Conservation (phyloP, 768 basidiomycete species). For the Fomitopsis pulvina region DNA sequence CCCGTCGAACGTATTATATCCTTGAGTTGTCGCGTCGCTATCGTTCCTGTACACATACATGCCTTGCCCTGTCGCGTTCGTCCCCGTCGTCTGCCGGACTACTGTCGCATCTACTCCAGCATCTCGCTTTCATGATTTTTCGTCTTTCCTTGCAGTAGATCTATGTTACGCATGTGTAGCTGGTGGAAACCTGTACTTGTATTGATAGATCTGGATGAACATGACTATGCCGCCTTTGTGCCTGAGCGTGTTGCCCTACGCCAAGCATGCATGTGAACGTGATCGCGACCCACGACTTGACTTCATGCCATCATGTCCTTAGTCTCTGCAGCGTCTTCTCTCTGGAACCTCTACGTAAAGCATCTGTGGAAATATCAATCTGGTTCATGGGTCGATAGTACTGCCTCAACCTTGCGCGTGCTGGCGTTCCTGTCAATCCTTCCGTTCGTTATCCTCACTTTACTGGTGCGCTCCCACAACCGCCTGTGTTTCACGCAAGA, state of each 20-base stretch:
- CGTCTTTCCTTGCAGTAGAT: constrained; percentile 12
- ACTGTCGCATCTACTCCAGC: constrained; percentile 9
- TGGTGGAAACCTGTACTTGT: constrained; percentile 15
- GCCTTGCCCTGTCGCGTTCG: constrained; percentile 14
- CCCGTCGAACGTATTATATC: constrained; percentile 78
- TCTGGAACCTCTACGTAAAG: constrained; percentile 58
- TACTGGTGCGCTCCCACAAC: constrained; percentile 42
- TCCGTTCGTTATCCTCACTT: constrained; percentile 52
- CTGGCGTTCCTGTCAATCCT: constrained; percentile 46
- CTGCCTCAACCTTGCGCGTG: constrained; percentile 57
- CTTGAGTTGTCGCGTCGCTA: constrained; percentile 36
- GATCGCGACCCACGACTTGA: background rate
- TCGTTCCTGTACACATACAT: constrained; percentile 16
- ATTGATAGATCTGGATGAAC: constrained; percentile 11
- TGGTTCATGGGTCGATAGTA: constrained; percentile 60
- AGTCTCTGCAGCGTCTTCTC: constrained; percentile 30
- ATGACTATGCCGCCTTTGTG: background rate
- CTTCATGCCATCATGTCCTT: constrained; percentile 11
- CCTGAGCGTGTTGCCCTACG: background rate
- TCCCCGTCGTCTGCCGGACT: constrained; percentile 6
- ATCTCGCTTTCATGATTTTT: constrained; percentile 6
- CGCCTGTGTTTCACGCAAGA: background rate
- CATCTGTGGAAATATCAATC: constrained; percentile 60
- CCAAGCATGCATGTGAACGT: no score
- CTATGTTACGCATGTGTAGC: constrained; percentile 11